phyloP scores from a whole-genome alignment of 2,329 filamentous ascomycete genomes.

The Xylaria arbuscula region DNA sequence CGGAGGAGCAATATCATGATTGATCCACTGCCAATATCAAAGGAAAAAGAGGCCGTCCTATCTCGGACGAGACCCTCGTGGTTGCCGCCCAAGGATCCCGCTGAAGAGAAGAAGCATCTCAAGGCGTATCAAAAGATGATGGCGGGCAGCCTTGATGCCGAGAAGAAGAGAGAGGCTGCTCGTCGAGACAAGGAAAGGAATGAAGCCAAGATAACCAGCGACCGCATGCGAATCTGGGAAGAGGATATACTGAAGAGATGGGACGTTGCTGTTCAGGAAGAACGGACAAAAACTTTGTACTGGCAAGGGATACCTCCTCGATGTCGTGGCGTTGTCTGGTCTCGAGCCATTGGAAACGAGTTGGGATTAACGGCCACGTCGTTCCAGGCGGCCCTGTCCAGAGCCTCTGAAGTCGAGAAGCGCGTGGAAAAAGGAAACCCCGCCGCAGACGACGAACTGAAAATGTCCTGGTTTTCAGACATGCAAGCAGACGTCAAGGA shows the following conservation, averaged over 20 bases:
- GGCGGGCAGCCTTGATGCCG: slow-evolving; percentile 69
- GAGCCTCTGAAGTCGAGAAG: slow-evolving; percentile 72
- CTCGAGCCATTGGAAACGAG: slow-evolving; percentile 77
- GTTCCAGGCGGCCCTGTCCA: slow-evolving; percentile 75
- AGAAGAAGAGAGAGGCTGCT: slow-evolving; percentile 67
- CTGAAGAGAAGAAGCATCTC: slow-evolving; percentile 89
- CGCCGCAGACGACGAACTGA: slow-evolving; percentile 64
- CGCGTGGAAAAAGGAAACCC: slow-evolving; percentile 64
- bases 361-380: slow-evolving; percentile 74
- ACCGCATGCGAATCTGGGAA: slow-evolving; percentile 75
- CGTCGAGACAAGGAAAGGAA: slow-evolving; percentile 63
- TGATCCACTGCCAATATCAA: slow-evolving; percentile 83
- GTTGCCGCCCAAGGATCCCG: slow-evolving; percentile 87
- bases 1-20: slow-evolving; percentile 84
- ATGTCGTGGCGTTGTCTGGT: slow-evolving; percentile 76
- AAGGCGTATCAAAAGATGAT: slow-evolving; percentile 89
- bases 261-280: slow-evolving; percentile 75
- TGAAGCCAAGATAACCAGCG: slow-evolving; percentile 66
- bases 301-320: slow-evolving; percentile 82
- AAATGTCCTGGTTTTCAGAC: slow-evolving; percentile 69
- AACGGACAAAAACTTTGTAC: slow-evolving; percentile 79
- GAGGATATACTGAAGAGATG: slow-evolving; percentile 80
- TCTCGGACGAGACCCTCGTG: slow-evolving; percentile 84
- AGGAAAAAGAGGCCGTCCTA: slow-evolving; percentile 86
- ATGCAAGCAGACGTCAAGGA: slow-evolving; percentile 73